Percentiles rank a stretch among this genome's conserved stretches.
Evolutionary conservation across 768 basidiomycete genomes (phyloP).

Genomic region (Tubosaeta sp.): DNA sequence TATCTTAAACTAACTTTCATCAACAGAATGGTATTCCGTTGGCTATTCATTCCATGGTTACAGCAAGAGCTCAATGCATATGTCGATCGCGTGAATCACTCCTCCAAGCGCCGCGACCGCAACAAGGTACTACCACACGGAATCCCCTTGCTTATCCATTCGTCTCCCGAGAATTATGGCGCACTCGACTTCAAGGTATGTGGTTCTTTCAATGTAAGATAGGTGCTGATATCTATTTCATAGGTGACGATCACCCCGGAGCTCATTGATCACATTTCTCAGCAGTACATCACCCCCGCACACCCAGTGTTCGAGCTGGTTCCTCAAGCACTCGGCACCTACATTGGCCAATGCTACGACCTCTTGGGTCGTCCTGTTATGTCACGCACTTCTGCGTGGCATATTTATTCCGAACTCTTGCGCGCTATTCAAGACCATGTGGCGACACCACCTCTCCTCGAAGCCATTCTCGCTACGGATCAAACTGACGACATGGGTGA

Average conservation of each 20-base stretch:
- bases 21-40: not conserved
- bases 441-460: not conserved
- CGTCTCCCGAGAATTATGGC: not conserved
- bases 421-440: not conserved
- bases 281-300: not conserved
- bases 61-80: not conserved
- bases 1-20: not conserved
- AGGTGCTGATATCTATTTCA: not conserved
- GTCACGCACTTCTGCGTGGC: not conserved
- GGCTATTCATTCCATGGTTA: not conserved
- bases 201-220: too few species aligned
- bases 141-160: not conserved
- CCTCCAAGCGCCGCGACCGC: not conserved
- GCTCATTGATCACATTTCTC: not conserved
- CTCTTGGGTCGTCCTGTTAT: not conserved
- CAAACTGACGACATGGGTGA: not conserved
- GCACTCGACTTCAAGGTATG: not conserved
- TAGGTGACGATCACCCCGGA: not conserved
- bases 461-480: not conserved
- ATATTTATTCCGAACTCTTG: not conserved
- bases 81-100: not conserved
- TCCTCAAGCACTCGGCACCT: not conserved
- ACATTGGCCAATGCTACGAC: not conserved
- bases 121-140: not conserved
- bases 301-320: not conserved